phyloP scores from a whole-genome alignment of 2,329 filamentous ascomycete genomes.

The Colletotrichum sp. region DNA sequence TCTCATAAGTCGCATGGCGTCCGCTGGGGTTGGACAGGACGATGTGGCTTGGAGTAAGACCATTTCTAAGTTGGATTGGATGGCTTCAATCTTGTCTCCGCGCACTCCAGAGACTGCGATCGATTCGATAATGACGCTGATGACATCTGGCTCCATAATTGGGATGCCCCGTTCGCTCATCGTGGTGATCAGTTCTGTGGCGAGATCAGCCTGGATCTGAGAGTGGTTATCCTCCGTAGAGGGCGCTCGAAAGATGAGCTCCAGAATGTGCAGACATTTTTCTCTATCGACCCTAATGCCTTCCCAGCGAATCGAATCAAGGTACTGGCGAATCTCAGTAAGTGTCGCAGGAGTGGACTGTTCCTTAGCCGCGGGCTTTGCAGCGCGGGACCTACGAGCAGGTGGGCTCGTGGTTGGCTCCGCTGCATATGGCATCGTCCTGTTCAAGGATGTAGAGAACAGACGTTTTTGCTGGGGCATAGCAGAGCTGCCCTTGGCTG shows the following conservation, averaged over 20 bases:
- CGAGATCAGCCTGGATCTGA: slow-evolving; percentile 38
- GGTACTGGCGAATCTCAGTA: slow-evolving; percentile 24
- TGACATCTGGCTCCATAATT: slow-evolving; percentile 49
- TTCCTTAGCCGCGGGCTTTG: not conserved
- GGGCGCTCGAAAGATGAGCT: slow-evolving; percentile 37
- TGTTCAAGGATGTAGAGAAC: slow-evolving; percentile 37
- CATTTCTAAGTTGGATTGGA: slow-evolving; percentile 50
- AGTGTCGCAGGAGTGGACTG: not conserved
- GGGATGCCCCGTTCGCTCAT: slow-evolving; percentile 50
- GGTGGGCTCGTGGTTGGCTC: not conserved
- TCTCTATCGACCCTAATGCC: slow-evolving; percentile 39
- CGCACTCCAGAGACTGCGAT: slow-evolving; percentile 36
- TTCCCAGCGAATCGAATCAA: slow-evolving; percentile 43
- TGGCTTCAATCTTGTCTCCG: slow-evolving; percentile 36
- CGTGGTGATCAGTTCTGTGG: slow-evolving; percentile 48
- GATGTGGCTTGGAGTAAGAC: slow-evolving; percentile 43
- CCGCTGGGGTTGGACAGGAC: slow-evolving; percentile 40
- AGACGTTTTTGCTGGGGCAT: slow-evolving; percentile 34
- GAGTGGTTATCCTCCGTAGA: slow-evolving; percentile 25
- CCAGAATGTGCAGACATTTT: slow-evolving; percentile 42
- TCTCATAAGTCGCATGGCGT: slow-evolving; percentile 46
- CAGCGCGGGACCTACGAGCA: not conserved
- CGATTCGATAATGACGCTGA: slow-evolving; percentile 51
- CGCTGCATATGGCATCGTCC: slow-evolving; percentile 19
- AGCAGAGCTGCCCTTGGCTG: not conserved